Conservation (phyloP, 2,329 filamentous ascomycete species). For the Xylaria sp. region DNA sequence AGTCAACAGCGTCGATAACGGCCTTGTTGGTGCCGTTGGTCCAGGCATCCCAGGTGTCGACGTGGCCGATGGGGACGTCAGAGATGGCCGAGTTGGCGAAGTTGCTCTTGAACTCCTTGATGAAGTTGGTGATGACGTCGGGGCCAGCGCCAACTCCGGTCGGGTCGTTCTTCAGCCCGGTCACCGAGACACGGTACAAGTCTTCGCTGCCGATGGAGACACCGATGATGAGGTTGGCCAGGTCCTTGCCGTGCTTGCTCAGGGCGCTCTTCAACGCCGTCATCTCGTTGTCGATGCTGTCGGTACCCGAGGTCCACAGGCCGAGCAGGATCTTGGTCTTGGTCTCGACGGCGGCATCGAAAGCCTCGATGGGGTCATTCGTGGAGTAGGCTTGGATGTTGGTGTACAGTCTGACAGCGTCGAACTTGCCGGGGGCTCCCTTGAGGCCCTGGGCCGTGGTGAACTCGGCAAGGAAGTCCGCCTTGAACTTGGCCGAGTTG, state of each 20-base stretch:
- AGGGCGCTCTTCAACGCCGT: slow-evolving; percentile 61
- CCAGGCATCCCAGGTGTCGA: slow-evolving; percentile 67
- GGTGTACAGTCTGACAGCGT: slow-evolving; percentile 48
- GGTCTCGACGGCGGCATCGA: slow-evolving; percentile 68
- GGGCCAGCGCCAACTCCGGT: slow-evolving; percentile 51
- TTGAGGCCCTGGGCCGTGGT: slow-evolving; percentile 47
- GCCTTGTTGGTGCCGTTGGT: slow-evolving; percentile 59
- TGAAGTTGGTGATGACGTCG: slow-evolving; percentile 64
- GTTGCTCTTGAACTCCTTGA: slow-evolving; percentile 63
- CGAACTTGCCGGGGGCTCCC: slow-evolving; percentile 47
- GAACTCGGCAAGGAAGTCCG: slow-evolving; percentile 49
- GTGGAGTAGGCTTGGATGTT: slow-evolving; percentile 41
- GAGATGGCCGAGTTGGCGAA: slow-evolving; percentile 54
- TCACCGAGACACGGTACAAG: slow-evolving; percentile 61
- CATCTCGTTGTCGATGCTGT: slow-evolving; percentile 60
- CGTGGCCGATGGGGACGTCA: slow-evolving; percentile 61
- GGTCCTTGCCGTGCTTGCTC: slow-evolving; percentile 53
- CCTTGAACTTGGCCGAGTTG: slow-evolving; percentile 47
- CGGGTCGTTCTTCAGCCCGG: slow-evolving; percentile 45
- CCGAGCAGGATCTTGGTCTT: slow-evolving; percentile 64
- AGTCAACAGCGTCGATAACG: slow-evolving; percentile 64
- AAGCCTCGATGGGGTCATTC: slow-evolving; percentile 72
- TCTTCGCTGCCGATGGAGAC: slow-evolving; percentile 68
- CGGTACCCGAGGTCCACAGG: slow-evolving; percentile 58
- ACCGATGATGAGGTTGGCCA: slow-evolving; percentile 60